Percentiles rank a stretch among this genome's conserved stretches.
phyloP scores from a whole-genome alignment of 208 protist genomes.

The Trypanosoma lewisi region DNA sequence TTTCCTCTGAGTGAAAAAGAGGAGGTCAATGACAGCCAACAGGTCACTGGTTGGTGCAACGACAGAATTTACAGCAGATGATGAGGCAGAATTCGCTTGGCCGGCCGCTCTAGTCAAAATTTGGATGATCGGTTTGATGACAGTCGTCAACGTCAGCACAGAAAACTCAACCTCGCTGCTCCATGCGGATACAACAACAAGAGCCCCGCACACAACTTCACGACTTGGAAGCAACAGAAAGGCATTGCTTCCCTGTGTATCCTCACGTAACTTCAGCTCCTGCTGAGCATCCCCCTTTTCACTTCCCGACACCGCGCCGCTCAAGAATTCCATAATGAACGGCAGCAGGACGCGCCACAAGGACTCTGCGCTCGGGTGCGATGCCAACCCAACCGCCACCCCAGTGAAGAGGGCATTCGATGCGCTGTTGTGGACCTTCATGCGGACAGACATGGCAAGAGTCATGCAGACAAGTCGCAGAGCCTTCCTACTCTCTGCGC shows the following conservation, averaged over 20 bases:
- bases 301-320: slow-evolving; percentile 24
- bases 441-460: slow-evolving; percentile 44
- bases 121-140: slow-evolving; percentile 58
- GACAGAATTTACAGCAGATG: slow-evolving; percentile 4
- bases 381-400: slow-evolving; percentile 57
- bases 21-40: slow-evolving; percentile 54
- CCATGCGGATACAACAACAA: slow-evolving; percentile 78
- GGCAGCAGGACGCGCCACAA: slow-evolving; percentile 75
- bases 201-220: slow-evolving; percentile 62
- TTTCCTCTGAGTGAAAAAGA: slow-evolving; percentile 61
- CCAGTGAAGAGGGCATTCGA: slow-evolving; percentile 80
- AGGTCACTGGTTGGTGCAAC: slow-evolving; percentile 50
- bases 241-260: slow-evolving; percentile 9
- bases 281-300: slow-evolving; percentile 7
- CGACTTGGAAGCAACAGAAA: slow-evolving; percentile 14
- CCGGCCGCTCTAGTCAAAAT: slow-evolving; percentile 28
- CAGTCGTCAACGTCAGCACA: slow-evolving; percentile 44
- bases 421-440: slow-evolving; percentile 58
- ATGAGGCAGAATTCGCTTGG: not conserved
- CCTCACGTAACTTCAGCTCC: slow-evolving; percentile 9
- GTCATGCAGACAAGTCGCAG: slow-evolving; percentile 67
- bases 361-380: slow-evolving; percentile 55
- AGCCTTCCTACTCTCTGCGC: slow-evolving; percentile 69
- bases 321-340: slow-evolving; percentile 70
- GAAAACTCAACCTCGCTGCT: slow-evolving; percentile 61